Evolutionary conservation across 2,329 filamentous ascomycete species (phyloP), one percentile per base, ranked within the genome.

Genomic region (Phialophora expanda): DNA sequence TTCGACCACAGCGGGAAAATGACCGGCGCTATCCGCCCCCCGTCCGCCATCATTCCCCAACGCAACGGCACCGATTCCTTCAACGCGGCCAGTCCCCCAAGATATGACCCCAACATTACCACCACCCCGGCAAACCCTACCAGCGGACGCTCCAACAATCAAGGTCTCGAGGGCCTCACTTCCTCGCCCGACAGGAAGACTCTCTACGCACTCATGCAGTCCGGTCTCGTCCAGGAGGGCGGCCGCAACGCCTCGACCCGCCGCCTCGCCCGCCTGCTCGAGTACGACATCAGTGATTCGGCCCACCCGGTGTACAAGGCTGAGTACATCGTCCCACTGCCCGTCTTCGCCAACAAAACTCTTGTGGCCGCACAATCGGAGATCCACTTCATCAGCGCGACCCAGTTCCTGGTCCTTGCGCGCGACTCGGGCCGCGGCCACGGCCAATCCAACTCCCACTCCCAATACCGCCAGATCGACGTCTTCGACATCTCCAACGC

Each of bases 151-250:
- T 80, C 83, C 62, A 91, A 92, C 75, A 92, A 92, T 75, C 89
- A 91, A 74, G 89, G 90, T n/a, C 86, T 92, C 56, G 90, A 92
- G 76, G 89, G 87, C 0, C 76, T 92, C 56, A 89, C 87, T 0
- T 76, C 85, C n/a, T 86, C 84, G 3, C 80, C 83, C 0, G 86
- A 90, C 69, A 87, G 88, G 9, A 86, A 85, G 67, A 85, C 81
- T 1, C 79, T 92, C 11, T 91, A 86, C 73, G 84, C 85, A 1
- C 80, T 92, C 64, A 78, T 91, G 24, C 89, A 93, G 74, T 87
- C 86, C 1, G 88, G 89, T 0, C 78, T 86, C 4, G 82, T 84
- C 65, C 86, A 89, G 72, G 86, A 89, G 68, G 87, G 88, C 53
- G 86, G 85, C 9, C 77, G 81, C 54, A 82, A 82, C 57, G 84